These are phyloP conservation scores for Eucalyptus tenuipes DNA, from an alignment of 345 rosid genomes.

Conservation along the genomic window DNA sequence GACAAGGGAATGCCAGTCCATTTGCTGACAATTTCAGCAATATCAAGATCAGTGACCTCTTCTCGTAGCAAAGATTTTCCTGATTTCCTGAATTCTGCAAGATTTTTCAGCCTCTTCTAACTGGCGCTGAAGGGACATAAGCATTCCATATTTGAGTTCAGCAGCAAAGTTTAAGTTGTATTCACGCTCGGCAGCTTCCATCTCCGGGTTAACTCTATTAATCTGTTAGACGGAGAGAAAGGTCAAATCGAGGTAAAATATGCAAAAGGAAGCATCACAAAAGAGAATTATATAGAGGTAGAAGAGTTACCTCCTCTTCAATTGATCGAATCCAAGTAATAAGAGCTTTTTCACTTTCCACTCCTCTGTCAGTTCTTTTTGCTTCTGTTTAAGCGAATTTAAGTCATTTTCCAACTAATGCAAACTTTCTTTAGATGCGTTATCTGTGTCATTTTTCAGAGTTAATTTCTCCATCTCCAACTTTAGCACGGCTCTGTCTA, in stretches of 20 bases:
- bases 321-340: constrained; percentile 66
- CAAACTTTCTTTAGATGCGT: constrained; percentile 79
- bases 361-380: constrained; percentile 57
- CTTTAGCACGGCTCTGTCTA: constrained; percentile 76
- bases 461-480: constrained; percentile 95
- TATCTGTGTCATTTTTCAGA: constrained; percentile 71
- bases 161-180: constrained; percentile 70
- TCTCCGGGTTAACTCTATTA: constrained; percentile 78
- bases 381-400: constrained; percentile 48
- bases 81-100: constrained; percentile 45
- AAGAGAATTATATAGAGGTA: not conserved
- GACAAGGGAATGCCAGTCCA: constrained; percentile 97
- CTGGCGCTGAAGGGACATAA: constrained; percentile 76
- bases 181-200: constrained; percentile 92
- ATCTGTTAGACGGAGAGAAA: constrained; percentile 26
- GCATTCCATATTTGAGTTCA: constrained; percentile 84
- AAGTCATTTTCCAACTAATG: constrained; percentile 67
- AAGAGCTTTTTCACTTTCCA: constrained; percentile 62
- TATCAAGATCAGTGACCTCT: constrained; percentile 82
- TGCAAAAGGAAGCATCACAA: not conserved
- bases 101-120: constrained; percentile 81
- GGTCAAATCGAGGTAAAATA: not conserved
- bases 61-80: constrained; percentile 76
- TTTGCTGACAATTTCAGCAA: constrained; percentile 89
- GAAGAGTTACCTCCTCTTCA: constrained; percentile 68